These are phyloP conservation scores for Colletotrichum magnum DNA, from an alignment of 2,329 filamentous ascomycete genomes.

Conservation along the genomic window DNA sequence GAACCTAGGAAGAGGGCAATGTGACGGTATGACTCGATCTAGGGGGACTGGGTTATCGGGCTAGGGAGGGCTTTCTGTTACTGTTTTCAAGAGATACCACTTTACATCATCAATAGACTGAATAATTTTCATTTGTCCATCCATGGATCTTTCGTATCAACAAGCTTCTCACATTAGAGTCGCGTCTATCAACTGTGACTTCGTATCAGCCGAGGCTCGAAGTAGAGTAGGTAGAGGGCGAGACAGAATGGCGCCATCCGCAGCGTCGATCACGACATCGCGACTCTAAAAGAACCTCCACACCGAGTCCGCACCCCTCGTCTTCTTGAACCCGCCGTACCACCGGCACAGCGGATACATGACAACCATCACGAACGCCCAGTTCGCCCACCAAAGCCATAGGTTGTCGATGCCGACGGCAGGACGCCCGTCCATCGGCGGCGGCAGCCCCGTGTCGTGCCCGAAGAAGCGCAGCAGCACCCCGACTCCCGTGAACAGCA, in stretches of 20 bases:
- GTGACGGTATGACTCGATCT: too few relatives aligned
- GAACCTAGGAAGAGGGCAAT: too few relatives aligned
- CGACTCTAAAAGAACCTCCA: constrained; percentile 60
- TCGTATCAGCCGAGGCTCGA: too few relatives aligned
- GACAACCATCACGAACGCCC: constrained; percentile 51
- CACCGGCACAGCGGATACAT: constrained; percentile 58
- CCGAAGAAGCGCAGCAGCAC: constrained; percentile 51
- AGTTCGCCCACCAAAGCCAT: constrained; percentile 54
- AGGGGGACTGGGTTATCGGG: background rate
- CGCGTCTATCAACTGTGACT: too few relatives aligned
- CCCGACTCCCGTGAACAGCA: constrained; percentile 48
- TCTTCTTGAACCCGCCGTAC: constrained; percentile 60
- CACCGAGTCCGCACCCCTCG: constrained; percentile 57
- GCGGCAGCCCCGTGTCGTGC: constrained; percentile 48
- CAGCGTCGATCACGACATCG: constrained; percentile 18
- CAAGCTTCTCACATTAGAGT: too few relatives aligned
- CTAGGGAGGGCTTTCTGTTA: background rate
- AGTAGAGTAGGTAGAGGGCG: too few relatives aligned
- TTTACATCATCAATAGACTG: background rate
- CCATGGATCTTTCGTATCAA: too few relatives aligned
- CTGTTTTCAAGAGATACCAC: constrained; percentile 6
- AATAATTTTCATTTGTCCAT: background rate
- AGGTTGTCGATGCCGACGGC: constrained; percentile 54
- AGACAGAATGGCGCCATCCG: constrained; percentile 18
- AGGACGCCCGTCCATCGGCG: constrained; percentile 43